Evolutionary conservation across 306 rosid genomes (phyloP), one percentile per base, ranked within the genome.

Genomic region (Vachellia pachyceras): DNA sequence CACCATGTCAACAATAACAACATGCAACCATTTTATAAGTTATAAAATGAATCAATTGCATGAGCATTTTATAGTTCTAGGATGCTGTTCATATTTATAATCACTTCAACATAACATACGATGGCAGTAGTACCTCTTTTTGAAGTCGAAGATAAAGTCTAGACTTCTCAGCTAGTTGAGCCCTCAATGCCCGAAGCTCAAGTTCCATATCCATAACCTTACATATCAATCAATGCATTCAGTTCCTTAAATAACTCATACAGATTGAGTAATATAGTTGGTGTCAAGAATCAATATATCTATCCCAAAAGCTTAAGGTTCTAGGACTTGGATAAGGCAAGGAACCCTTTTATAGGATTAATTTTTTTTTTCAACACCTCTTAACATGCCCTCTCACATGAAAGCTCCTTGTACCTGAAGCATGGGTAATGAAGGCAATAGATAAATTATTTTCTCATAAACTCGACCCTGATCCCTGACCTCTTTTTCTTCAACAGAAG

Each of bases 201-300:
- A 87, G 98, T 79, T 93, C 99, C 99, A 95, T 95, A 90, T 93
- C 99, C 99, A 95, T 93, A 75, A 93, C 99, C 99, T 67, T 91
- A 84, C 57, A 89, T 64, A 72, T 77, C 69, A n/a, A 35, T 42
- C 33, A 57, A 76, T 29, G 60, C 82, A 65, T 69, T 85, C 65
- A 61, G 66, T 66, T 57, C 45, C 42, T 74, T 23, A 40, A 80
- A 83, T 68, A 67, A 61, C 66, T 79, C 46, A 73, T 71, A 42
- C 66, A 74, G 78, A 61, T n/a, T 9, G 44, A 22, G 45, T 65
- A 44, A 42, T 5, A 70, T 66, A n/a, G n/a, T n/a, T n/a, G 12
- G 23, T 7, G 22, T 20, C 58, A 45, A 70, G 39, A 45, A 45
- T 5, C 55, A 45, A 70, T 13, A 44, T 25, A 42, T 23, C 55